A percentile compares a stretch with the other conserved stretches of the same genome.
These are phyloP conservation scores for Osmanthus fragrans DNA, from an alignment of 257 asterid genomes.

Conservation along the genomic window DNA sequence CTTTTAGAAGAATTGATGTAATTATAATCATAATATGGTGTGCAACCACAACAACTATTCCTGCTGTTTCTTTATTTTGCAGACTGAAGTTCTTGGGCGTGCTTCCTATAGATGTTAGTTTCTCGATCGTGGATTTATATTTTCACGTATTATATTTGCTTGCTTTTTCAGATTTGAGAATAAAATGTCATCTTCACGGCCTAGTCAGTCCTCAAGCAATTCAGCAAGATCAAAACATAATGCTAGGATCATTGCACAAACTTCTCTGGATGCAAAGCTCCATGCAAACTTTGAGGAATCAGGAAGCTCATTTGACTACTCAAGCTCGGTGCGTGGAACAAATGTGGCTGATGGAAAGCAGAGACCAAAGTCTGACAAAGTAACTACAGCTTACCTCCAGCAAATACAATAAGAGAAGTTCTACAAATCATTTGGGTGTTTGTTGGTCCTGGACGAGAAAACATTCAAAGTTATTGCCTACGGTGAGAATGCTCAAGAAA, in stretches of 20 bases:
- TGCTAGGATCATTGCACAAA: slow-evolving; percentile 73
- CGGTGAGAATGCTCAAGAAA: slow-evolving; percentile 82
- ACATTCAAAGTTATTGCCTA: slow-evolving; percentile 77
- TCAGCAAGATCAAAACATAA: slow-evolving; percentile 72
- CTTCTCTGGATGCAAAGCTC: slow-evolving; percentile 80
- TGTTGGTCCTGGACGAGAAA: slow-evolving; percentile 78
- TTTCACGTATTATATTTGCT: not conserved
- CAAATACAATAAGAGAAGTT: slow-evolving; percentile 79
- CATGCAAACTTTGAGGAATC: slow-evolving; percentile 82
- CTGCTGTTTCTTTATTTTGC: not conserved
- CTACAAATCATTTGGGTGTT: slow-evolving; percentile 85
- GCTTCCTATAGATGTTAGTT: not conserved
- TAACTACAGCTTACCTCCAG: slow-evolving; percentile 76
- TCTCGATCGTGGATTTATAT: slow-evolving; percentile 2
- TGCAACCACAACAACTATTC: not conserved
- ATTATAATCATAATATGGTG: not conserved
- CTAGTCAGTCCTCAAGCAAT: slow-evolving; percentile 60
- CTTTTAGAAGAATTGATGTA: not conserved
- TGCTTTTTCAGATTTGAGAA: slow-evolving; percentile 33
- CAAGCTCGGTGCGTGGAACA: slow-evolving; percentile 58
- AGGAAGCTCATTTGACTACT: slow-evolving; percentile 81
- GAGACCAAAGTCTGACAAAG: slow-evolving; percentile 56
- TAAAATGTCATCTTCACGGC: slow-evolving; percentile 60
- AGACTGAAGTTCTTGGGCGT: not conserved
- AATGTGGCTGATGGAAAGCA: slow-evolving; percentile 31